Evolutionary conservation across 2,329 filamentous ascomycete species (phyloP).

Genomic region (Pseudogymnoascus sp.): DNA sequence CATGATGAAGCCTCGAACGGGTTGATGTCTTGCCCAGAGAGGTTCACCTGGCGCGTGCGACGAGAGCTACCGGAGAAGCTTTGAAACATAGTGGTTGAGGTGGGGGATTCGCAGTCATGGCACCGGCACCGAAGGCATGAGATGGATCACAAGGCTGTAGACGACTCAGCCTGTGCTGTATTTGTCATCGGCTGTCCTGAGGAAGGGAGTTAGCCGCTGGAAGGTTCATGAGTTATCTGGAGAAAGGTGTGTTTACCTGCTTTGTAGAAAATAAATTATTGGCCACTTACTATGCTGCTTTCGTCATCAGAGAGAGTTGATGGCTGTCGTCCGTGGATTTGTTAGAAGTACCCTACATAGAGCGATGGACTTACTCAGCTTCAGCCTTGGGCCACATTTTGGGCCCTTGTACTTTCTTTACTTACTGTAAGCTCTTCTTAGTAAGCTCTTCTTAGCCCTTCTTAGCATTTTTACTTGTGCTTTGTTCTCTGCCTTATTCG

Average conservation of each 20-base stretch:
- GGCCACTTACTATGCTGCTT: slow-evolving; percentile 1
- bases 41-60: slow-evolving; percentile 83
- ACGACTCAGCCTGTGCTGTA: background rate
- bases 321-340: background rate
- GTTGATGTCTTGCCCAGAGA: slow-evolving; percentile 75
- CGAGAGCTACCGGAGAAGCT: slow-evolving; percentile 85
- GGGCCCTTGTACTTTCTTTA: too few relatives aligned
- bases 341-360: background rate
- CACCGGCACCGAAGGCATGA: background rate
- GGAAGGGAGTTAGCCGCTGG: background rate
- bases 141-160: background rate
- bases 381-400: background rate
- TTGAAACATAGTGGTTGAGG: slow-evolving; percentile 60
- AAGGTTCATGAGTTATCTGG: background rate
- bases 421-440: background rate
- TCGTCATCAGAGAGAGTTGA: background rate
- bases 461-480: background rate
- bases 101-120: slow-evolving; percentile 13
- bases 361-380: slow-evolving; percentile 5
- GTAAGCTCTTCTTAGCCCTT: background rate
- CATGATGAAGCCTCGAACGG: slow-evolving; percentile 62
- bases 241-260: background rate
- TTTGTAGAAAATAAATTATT: background rate
- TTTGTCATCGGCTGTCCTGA: background rate
- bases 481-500: too few relatives aligned